These are phyloP conservation scores for Zalerion maritima DNA, from an alignment of 495 filamentous ascomycete genomes.

Conservation along the genomic window DNA sequence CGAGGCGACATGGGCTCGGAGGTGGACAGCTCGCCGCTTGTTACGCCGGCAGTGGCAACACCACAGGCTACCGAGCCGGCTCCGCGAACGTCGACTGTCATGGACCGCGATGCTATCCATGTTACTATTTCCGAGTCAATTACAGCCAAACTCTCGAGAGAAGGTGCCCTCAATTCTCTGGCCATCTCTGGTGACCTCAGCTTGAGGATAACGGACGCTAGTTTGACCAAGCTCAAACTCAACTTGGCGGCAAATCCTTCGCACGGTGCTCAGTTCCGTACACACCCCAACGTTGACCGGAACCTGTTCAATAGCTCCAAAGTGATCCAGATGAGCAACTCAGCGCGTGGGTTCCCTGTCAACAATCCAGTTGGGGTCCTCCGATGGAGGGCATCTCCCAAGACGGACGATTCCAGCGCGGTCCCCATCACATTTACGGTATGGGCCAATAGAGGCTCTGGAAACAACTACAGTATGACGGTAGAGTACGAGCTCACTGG, in stretches of 20 bases:
- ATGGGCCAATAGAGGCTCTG: constrained; percentile 79
- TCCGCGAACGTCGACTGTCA: constrained; percentile 45
- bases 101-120: constrained; percentile 69
- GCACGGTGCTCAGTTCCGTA: constrained; percentile 73
- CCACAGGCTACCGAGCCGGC: constrained; percentile 39
- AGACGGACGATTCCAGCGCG: constrained; percentile 54
- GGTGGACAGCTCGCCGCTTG: constrained; percentile 59
- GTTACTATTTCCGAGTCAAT: constrained; percentile 78
- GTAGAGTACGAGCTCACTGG: constrained; percentile 88
- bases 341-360: constrained; percentile 71
- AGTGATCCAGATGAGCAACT: constrained; percentile 72
- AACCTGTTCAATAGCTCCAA: constrained; percentile 62
- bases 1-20: constrained; percentile 73
- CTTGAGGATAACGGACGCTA: constrained; percentile 72
- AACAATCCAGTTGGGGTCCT: constrained; percentile 83
- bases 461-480: constrained; percentile 66
- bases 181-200: constrained; percentile 83
- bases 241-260: constrained; percentile 57
- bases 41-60: constrained; percentile 38
- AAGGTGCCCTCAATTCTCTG: constrained; percentile 69
- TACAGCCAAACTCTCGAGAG: constrained; percentile 69
- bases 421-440: constrained; percentile 88
- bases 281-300: constrained; percentile 91
- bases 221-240: constrained; percentile 78
- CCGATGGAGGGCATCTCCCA: constrained; percentile 68